Conservation (phyloP, 768 basidiomycete species). For the Serendipita sp. region DNA sequence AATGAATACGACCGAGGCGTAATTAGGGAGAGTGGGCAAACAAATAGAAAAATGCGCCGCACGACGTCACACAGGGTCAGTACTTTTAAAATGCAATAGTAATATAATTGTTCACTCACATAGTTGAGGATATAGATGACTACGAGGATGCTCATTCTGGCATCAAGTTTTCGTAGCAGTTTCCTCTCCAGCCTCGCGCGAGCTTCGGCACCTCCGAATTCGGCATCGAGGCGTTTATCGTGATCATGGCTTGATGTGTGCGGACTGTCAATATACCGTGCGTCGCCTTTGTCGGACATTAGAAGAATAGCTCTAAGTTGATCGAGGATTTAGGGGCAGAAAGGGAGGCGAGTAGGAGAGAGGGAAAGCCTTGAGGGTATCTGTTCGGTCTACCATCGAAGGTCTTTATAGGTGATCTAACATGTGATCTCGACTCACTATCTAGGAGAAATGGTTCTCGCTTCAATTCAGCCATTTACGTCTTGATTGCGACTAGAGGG, state of each 20-base stretch:
- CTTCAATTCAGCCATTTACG: too few species aligned
- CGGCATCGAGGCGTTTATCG: conserved; percentile 14
- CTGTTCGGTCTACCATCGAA: too few species aligned
- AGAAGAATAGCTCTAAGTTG: too few species aligned
- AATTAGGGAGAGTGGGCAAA: too few species aligned
- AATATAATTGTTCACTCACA: conserved; percentile 16
- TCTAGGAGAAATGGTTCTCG: too few species aligned
- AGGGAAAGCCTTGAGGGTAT: too few species aligned
- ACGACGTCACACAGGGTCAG: not conserved
- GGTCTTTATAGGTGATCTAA: too few species aligned
- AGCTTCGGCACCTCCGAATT: conserved; percentile 33
- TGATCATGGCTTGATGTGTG: not conserved
- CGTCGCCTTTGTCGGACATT: not conserved
- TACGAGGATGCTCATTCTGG: conserved; percentile 27
- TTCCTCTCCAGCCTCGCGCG: conserved; percentile 34
- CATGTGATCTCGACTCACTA: too few species aligned
- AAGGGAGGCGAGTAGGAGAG: too few species aligned
- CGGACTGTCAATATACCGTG: not conserved
- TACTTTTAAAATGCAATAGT: not conserved
- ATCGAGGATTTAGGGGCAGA: too few species aligned
- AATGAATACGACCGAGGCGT: conserved; percentile 17
- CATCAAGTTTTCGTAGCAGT: conserved; percentile 38
- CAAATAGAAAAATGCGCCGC: too few species aligned
- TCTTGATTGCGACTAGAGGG: too few species aligned
- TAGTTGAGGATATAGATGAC: conserved; percentile 34